Percentiles rank a stretch among this genome's conserved stretches.
These are phyloP conservation scores for Yamadazyma diospyri DNA, from an alignment of 1,139 yeast species.

Conservation along the genomic window DNA sequence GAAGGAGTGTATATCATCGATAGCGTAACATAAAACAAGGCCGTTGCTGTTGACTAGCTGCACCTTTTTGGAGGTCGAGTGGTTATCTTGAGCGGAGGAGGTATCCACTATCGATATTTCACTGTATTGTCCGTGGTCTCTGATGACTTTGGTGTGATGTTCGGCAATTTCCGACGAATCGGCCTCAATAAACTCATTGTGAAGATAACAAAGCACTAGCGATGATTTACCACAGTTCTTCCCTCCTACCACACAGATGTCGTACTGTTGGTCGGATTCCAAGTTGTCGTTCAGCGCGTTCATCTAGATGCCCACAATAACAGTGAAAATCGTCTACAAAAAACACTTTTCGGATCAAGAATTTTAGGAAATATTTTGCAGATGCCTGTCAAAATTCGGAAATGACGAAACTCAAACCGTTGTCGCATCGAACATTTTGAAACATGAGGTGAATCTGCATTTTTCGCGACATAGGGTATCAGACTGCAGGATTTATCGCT, in stretches of 20 bases:
- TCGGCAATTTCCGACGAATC: conserved; percentile 27
- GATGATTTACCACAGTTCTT: conserved; percentile 30
- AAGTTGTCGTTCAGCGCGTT: conserved; percentile 15
- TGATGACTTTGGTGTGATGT: conserved; percentile 26
- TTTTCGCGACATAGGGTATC: conserved; percentile 3
- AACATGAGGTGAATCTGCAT: conserved; percentile 2
- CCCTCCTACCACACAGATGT: conserved; percentile 33
- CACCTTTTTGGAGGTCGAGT: conserved; percentile 22
- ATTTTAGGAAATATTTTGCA: no score
- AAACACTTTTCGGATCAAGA: no score
- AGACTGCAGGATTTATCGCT: no score
- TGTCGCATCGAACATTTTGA: conserved; percentile 3
- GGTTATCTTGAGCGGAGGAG: conserved; percentile 22
- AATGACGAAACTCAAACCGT: conserved; percentile 2
- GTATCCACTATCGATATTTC: conserved; percentile 31
- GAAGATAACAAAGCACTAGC: conserved; percentile 24
- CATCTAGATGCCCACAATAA: no score
- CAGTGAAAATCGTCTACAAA: not conserved
- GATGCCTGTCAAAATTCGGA: no score
- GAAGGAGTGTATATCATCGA: conserved; percentile 26
- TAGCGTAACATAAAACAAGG: conserved; percentile 31
- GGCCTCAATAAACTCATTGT: conserved; percentile 19
- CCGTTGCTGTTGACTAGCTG: conserved; percentile 31
- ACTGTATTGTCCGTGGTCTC: conserved; percentile 15
- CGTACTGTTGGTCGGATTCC: conserved; percentile 24